These are phyloP conservation scores for Solanum habrochaites DNA, from an alignment of 257 asterid genomes.

Conservation along the genomic window DNA sequence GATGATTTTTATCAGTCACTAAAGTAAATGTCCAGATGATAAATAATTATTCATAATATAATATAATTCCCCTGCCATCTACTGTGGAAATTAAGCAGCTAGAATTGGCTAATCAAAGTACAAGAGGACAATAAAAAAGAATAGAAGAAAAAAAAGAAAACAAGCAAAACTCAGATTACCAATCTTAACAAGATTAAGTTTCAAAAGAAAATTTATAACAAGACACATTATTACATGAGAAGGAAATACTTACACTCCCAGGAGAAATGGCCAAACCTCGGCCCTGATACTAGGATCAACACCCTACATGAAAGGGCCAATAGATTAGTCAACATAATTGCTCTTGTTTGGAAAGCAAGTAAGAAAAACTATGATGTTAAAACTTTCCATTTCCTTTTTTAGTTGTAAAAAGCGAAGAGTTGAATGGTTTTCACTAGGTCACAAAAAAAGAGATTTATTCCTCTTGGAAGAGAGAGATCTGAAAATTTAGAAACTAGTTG, in stretches of 20 bases:
- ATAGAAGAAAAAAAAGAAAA: neutral
- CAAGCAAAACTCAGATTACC: neutral
- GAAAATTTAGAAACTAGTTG: neutral
- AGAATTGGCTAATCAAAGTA: neutral
- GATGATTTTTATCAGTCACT: neutral
- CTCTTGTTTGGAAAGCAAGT: neutral
- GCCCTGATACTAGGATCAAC: constrained; percentile 80
- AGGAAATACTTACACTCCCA: constrained; percentile 75
- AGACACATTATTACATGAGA: neutral
- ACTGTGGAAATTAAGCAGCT: neutral
- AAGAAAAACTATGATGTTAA: neutral
- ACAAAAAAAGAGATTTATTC: neutral
- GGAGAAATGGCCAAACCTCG: constrained; percentile 95
- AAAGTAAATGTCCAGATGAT: neutral
- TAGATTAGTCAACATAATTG: neutral
- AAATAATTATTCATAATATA: neutral
- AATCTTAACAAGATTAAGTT: neutral
- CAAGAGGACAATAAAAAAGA: neutral
- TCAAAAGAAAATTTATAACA: neutral
- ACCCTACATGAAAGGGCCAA: constrained; percentile 42
- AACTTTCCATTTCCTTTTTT: neutral
- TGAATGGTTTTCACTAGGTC: neutral
- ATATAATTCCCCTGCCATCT: neutral
- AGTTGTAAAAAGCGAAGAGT: neutral
- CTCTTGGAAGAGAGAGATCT: neutral